Base-by-base conservation (phyloP, 2,329 filamentous ascomycete species). In the Cladophialophora immunda region DNA sequence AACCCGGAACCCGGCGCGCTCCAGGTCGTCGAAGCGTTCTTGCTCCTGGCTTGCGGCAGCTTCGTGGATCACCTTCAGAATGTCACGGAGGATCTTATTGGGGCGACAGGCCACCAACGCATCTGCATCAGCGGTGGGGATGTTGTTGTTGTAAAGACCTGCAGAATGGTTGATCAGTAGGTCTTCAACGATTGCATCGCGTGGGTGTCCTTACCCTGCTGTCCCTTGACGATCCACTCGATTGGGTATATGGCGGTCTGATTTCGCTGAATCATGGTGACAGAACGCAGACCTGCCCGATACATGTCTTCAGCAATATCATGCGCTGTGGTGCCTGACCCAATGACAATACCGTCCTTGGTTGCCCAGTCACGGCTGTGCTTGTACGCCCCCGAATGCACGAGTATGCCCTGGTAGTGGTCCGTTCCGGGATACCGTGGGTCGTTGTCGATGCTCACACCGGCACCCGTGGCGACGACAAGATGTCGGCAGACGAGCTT, bases 251-350 rank as follows among this genome's bases (percentile, higher is more conserved):
- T 69, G 27, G 74, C 70, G 22, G 82, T 84, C 9, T 73, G 76
- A 8, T 78, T 77, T 4, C 85, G 82, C 74, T 87, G 85, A 1
- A 87, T 72, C 80, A 87, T 83, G 3, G 84, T 85, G 2, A 86
- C 83, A 30, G 80, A 74, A 4, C 53, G 29, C 9, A 83, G 81
- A 1, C 84, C 84, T 45, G 82, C 79, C 57, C 84, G 78, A 54
- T 80, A 78, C 68, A 80, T 84, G 70, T 85, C 81, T 69, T 84
- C 81, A 0, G 83, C 82, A 56, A 85, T 82, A 59, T 85, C 83
- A 61, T 85, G 82, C 0, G 79, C 82, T 65, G 81, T 82, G 60
- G 83, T 85, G 17, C 83, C 82, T 1, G 81, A 80, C 1, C 84
- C 84, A 2, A 86, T 78, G 2, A 85, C 80, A 3, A 84, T 74